Percentiles rank a stretch among this genome's conserved stretches.
These are phyloP conservation scores for Colletotrichum plurivorum DNA, from an alignment of 2,329 filamentous ascomycete species.

Conservation along the genomic window DNA sequence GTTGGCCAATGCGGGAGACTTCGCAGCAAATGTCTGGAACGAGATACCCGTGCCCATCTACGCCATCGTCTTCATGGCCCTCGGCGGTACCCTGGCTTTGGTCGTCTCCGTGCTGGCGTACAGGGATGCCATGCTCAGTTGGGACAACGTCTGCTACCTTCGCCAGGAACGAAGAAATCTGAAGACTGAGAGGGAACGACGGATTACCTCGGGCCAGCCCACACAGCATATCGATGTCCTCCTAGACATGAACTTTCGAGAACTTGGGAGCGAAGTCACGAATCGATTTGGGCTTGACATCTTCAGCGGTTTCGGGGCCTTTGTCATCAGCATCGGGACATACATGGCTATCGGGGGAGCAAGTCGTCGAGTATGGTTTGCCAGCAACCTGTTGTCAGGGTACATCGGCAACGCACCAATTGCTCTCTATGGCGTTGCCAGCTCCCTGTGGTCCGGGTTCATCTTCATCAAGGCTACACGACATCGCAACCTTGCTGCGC, in stretches of 20 bases:
- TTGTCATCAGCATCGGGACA: slow-evolving; percentile 66
- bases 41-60: slow-evolving; percentile 62
- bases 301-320: slow-evolving; percentile 62
- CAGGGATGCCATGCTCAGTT: slow-evolving; percentile 58
- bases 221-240: slow-evolving; percentile 51
- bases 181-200: slow-evolving; percentile 36
- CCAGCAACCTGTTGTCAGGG: slow-evolving; percentile 68
- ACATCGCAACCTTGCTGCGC: slow-evolving; percentile 50
- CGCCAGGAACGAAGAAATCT: slow-evolving; percentile 56
- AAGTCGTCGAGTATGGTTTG: slow-evolving; percentile 55
- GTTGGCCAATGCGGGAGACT: slow-evolving; percentile 69
- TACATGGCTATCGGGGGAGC: slow-evolving; percentile 67
- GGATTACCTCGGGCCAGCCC: slow-evolving; percentile 20
- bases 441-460: slow-evolving; percentile 62
- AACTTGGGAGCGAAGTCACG: slow-evolving; percentile 64
- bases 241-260: slow-evolving; percentile 61
- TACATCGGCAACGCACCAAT: slow-evolving; percentile 68
- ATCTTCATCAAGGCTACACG: slow-evolving; percentile 56
- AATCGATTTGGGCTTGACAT: slow-evolving; percentile 66
- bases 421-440: slow-evolving; percentile 63
- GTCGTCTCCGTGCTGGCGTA: slow-evolving; percentile 61
- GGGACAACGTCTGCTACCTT: slow-evolving; percentile 61
- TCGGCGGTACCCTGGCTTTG: slow-evolving; percentile 64
- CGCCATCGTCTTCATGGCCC: slow-evolving; percentile 65
- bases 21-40: slow-evolving; percentile 72